Evolutionary conservation across 768 basidiomycete genomes (phyloP), one percentile per base, ranked within the genome.

Genomic region (Scleroderma citrinum): DNA sequence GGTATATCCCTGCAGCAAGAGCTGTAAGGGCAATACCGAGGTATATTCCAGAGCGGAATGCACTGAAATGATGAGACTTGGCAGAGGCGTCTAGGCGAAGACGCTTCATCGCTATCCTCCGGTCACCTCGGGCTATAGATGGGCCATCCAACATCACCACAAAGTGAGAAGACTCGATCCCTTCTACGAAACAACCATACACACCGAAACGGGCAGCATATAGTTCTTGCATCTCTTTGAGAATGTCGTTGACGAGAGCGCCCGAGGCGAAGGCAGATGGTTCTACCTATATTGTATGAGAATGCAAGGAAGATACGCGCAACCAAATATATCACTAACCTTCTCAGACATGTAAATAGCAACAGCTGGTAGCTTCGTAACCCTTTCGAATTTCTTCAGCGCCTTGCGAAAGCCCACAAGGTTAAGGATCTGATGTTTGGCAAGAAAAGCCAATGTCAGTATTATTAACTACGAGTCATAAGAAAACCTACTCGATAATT

Each of bases 331-430:
- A 10, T 20, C 38, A 8, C 56, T 3, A 59, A 87, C 89, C 68
- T 82, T 85, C 61, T 93, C 89, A 32, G 74, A 69, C 74, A 87
- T 92, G 62, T 94, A 97, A 35, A 83, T 75, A 21, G 83, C 74
- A 61, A 87, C 81, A 19, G 81, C 83, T 12, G 77, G 74, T 30
- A 88, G 84, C 64, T 76, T 81, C 13, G 91, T 85, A 4, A 77
- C 68, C 62, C 90, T 93, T 59, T 86, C 87, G 53, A 89, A 92
- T 63, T 92, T 92, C 68, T 87, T 92, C 49, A 92, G 62, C 0
- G 83, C 83, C 62, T 92, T 92, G 23, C 87, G 75, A 63, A 96
- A 92, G 1, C 95, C 96, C 1, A 90, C 88, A 10, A 92, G 66
- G 64, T 99, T 98, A 35, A 97, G 67, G 39, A 87, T 81, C 85